Conservation (phyloP, 2,329 filamentous ascomycete genomes). For the Aureobasidium sp. region DNA sequence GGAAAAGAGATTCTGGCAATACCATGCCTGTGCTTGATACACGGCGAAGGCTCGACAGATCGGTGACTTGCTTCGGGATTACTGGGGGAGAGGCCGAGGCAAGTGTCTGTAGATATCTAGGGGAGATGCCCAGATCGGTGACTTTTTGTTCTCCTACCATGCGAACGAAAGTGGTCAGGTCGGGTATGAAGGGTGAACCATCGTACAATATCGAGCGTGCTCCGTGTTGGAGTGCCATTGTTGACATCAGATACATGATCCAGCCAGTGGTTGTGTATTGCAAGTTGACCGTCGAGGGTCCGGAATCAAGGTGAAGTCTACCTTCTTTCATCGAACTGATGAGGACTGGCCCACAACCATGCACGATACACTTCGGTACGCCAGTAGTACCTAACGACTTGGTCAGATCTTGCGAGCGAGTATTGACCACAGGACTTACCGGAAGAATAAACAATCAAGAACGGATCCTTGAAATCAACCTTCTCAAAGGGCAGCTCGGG, state of each 20-base stretch:
- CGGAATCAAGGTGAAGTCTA: constrained; percentile 42
- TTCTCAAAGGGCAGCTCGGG: constrained; percentile 47
- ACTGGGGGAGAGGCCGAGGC: constrained; percentile 49
- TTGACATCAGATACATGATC: constrained; percentile 74
- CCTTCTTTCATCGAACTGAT: constrained; percentile 56
- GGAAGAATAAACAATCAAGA: constrained; percentile 58
- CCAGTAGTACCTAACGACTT: constrained; percentile 64
- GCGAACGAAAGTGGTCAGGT: constrained; percentile 54
- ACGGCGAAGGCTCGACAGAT: constrained; percentile 52
- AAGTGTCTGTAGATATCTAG: constrained; percentile 67
- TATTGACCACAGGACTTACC: not conserved
- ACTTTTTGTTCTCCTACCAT: constrained; percentile 56
- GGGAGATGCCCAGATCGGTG: constrained; percentile 67
- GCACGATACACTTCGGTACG: constrained; percentile 77
- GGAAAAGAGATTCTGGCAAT: constrained; percentile 64
- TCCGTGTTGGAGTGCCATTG: constrained; percentile 53
- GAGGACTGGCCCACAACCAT: constrained; percentile 59
- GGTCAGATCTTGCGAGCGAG: not conserved
- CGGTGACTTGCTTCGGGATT: constrained; percentile 51
- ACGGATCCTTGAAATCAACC: constrained; percentile 63
- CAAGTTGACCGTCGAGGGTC: constrained; percentile 37
- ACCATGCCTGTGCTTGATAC: constrained; percentile 78
- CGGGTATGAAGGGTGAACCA: constrained; percentile 69
- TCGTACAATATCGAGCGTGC: constrained; percentile 66
- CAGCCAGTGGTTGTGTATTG: constrained; percentile 65